phyloP scores from a whole-genome alignment of 306 rosid species.

The Ochetophila trinervis region DNA sequence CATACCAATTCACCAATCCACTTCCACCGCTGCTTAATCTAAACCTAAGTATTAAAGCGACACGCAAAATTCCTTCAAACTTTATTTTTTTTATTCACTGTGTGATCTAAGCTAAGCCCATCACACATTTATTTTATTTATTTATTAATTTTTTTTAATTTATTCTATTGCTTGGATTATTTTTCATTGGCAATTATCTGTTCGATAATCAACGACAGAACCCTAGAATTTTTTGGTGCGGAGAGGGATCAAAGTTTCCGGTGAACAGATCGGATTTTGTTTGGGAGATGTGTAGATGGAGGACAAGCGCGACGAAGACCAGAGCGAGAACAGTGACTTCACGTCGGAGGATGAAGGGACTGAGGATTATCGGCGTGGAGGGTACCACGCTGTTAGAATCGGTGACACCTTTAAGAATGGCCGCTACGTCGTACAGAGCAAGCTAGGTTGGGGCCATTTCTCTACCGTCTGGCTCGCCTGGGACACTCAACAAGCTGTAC shows the following conservation, averaged over 20 bases:
- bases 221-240: constrained; percentile 8
- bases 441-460: constrained; percentile 99
- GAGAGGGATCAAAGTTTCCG: neutral
- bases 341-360: constrained; percentile 98
- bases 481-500: constrained; percentile 63
- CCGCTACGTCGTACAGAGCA: constrained; percentile 76
- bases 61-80: neutral
- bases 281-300: constrained; percentile 41
- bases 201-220: constrained; percentile 4
- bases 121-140: neutral
- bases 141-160: neutral
- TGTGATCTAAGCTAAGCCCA: neutral
- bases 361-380: constrained; percentile 93
- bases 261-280: constrained; percentile 1
- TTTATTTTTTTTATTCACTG: neutral
- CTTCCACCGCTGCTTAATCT: neutral
- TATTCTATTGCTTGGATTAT: no score
- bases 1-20: no score
- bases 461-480: constrained; percentile 99
- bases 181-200: neutral
- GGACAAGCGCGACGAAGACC: constrained; percentile 47
- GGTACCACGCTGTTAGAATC: constrained; percentile 88
- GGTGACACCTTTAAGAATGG: constrained; percentile 75
- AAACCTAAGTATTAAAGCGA: no score
- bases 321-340: constrained; percentile 78